These are phyloP conservation scores for Backusella luteola DNA, from an alignment of 192 early-diverging fungal species.

Conservation along the genomic window DNA sequence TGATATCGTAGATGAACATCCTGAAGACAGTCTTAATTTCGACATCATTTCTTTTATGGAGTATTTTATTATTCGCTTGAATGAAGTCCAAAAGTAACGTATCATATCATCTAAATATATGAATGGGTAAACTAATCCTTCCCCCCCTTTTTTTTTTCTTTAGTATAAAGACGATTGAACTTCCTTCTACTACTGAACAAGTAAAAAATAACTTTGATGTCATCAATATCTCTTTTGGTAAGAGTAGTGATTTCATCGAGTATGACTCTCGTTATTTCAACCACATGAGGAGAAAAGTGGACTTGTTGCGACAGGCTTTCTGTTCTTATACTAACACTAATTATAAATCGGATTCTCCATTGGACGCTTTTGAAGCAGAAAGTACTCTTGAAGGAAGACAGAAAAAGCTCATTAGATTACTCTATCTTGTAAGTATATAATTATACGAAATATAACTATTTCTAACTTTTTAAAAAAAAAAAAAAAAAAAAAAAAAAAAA, in stretches of 20 bases:
- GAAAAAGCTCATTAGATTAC: not conserved
- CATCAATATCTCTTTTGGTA: not conserved
- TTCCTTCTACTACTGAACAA: not conserved
- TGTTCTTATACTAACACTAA: not conserved
- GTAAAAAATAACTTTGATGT: not conserved
- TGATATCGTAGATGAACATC: not conserved
- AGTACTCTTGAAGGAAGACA: not conserved
- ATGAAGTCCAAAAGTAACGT: not conserved
- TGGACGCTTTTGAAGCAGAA: not conserved
- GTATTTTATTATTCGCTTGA: not conserved
- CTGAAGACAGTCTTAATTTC: not conserved
- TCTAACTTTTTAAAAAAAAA: not conserved
- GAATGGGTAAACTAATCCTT: not conserved
- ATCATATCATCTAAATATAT: not conserved
- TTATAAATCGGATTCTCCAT: not conserved
- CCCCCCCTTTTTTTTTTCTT: not conserved
- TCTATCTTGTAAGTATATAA: not conserved
- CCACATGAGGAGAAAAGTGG: not conserved
- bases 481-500: not conserved
- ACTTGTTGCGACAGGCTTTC: not conserved
- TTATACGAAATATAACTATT: not conserved
- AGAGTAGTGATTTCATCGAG: not conserved
- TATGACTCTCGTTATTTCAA: not conserved
- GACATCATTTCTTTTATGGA: not conserved
- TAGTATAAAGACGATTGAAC: not conserved